phyloP scores from a whole-genome alignment of 192 early-diverging fungal species.

The Gigaspora rosea region DNA sequence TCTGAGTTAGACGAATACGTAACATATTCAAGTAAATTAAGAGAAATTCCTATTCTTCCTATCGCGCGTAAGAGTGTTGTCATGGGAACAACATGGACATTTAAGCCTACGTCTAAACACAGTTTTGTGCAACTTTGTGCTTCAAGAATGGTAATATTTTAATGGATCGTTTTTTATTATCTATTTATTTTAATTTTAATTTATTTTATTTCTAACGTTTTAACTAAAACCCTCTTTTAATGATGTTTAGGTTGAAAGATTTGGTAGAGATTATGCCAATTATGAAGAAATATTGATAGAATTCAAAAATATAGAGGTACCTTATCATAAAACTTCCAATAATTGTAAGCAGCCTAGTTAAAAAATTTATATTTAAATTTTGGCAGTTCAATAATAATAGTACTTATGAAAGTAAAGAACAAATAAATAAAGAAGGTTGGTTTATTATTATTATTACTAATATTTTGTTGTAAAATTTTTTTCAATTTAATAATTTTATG shows the following conservation, averaged over 20 bases:
- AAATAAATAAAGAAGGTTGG: too few species aligned
- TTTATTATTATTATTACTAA: too few species aligned
- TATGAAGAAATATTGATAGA: slow-evolving; percentile 76
- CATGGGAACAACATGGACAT: slow-evolving; percentile 91
- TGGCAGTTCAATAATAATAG: too few species aligned
- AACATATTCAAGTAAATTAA: slow-evolving; percentile 32
- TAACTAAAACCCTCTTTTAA: too few species aligned
- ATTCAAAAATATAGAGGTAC: slow-evolving; percentile 41
- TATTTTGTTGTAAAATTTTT: too few species aligned
- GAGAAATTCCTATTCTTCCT: slow-evolving; percentile 71
- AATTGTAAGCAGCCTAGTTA: too few species aligned
- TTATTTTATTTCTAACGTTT: not conserved
- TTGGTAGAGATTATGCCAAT: slow-evolving; percentile 76
- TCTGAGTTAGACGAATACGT: slow-evolving; percentile 29
- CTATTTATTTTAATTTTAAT: not conserved
- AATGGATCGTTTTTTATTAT: not conserved
- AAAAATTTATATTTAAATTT: too few species aligned
- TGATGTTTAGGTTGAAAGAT: slow-evolving; percentile 66
- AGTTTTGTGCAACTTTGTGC: slow-evolving; percentile 69
- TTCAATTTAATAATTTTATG: too few species aligned
- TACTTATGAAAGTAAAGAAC: too few species aligned
- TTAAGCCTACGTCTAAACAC: slow-evolving; percentile 62
- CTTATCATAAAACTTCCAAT: not conserved
- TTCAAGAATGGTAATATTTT: slow-evolving; percentile 66
- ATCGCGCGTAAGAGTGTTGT: slow-evolving; percentile 83